Evolutionary conservation across 495 filamentous ascomycete species (phyloP).

Genomic region (Talaromyces wortmannii): DNA sequence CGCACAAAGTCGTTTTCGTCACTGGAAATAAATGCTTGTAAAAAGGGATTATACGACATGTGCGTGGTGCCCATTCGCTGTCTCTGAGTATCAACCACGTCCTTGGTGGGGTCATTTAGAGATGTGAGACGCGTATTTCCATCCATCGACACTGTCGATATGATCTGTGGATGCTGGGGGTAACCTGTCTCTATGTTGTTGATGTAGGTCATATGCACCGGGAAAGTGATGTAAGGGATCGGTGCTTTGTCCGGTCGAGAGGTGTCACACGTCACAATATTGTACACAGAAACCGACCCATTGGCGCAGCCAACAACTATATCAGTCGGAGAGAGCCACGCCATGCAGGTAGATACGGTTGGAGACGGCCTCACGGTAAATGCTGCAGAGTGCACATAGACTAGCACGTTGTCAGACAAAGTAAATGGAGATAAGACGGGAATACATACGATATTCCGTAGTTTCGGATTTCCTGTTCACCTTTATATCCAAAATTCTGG

Average conservation of each 20-base stretch:
- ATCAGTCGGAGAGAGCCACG: constrained; percentile 55
- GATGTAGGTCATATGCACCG: constrained; percentile 56
- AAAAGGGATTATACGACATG: constrained; percentile 49
- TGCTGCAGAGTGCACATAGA: constrained; percentile 41
- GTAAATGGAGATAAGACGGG: not conserved
- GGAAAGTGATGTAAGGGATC: constrained; percentile 47
- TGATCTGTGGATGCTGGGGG: constrained; percentile 50
- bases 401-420: constrained; percentile 14
- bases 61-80: constrained; percentile 40
- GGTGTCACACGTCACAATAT: constrained; percentile 28
- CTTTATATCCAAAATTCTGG: constrained; percentile 51
- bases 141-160: constrained; percentile 49
- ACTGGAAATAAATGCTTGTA: constrained; percentile 44
- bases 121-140: constrained; percentile 54
- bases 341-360: constrained; percentile 50
- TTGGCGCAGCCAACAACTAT: constrained; percentile 58
- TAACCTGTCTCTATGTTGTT: constrained; percentile 48
- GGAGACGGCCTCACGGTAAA: constrained; percentile 44
- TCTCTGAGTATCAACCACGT: constrained; percentile 42
- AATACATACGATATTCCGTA: constrained; percentile 30
- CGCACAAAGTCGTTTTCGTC: constrained; percentile 55
- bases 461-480: constrained; percentile 20
- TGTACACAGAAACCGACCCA: constrained; percentile 53
- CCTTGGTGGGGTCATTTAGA: constrained; percentile 39
- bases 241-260: constrained; percentile 5